Percentiles rank a stretch among this genome's conserved stretches.
Conservation (phyloP, 257 asterid species). For the Penstemon barbatus region DNA sequence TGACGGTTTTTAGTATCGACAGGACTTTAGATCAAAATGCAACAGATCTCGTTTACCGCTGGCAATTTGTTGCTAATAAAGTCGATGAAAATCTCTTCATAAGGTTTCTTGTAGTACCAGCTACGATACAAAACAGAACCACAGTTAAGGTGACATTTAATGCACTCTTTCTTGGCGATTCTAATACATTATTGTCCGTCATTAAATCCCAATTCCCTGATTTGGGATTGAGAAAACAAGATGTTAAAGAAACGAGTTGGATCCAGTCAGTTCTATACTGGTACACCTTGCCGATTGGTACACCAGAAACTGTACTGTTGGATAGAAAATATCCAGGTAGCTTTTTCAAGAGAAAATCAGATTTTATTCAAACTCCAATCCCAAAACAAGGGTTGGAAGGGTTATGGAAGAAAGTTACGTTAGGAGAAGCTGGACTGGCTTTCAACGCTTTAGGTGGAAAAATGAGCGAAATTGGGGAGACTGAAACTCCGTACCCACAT, state of each 20-base stretch:
- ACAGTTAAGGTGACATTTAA: constrained; percentile 44
- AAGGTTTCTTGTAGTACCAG: constrained; percentile 31
- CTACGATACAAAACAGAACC: not conserved
- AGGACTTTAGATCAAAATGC: constrained; percentile 33
- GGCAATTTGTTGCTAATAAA: constrained; percentile 38
- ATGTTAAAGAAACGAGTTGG: constrained; percentile 64
- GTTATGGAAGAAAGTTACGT: not conserved
- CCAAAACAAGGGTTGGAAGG: not conserved
- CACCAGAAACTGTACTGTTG: constrained; percentile 33
- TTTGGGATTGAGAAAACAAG: constrained; percentile 32
- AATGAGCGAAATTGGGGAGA: constrained; percentile 26
- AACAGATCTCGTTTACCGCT: constrained; percentile 34
- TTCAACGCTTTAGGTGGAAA: constrained; percentile 37
- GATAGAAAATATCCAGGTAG: not conserved
- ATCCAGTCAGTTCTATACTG: constrained; percentile 50
- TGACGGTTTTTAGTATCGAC: constrained; percentile 46
- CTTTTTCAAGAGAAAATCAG: constrained; percentile 15
- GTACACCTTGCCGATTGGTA: constrained; percentile 37
- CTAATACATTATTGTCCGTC: constrained; percentile 27
- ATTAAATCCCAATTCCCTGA: constrained; percentile 41
- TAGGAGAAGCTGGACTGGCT: not conserved
- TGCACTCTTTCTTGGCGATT: constrained; percentile 47
- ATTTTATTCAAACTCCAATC: constrained; percentile 6
- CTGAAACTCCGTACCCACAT: constrained; percentile 34
- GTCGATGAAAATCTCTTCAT: constrained; percentile 43